A percentile compares a stretch with the other conserved stretches of the same genome.
Evolutionary conservation across 805 yeast genomes (phyloP).

Genomic region (Myxozyma lipomycoides): DNA sequence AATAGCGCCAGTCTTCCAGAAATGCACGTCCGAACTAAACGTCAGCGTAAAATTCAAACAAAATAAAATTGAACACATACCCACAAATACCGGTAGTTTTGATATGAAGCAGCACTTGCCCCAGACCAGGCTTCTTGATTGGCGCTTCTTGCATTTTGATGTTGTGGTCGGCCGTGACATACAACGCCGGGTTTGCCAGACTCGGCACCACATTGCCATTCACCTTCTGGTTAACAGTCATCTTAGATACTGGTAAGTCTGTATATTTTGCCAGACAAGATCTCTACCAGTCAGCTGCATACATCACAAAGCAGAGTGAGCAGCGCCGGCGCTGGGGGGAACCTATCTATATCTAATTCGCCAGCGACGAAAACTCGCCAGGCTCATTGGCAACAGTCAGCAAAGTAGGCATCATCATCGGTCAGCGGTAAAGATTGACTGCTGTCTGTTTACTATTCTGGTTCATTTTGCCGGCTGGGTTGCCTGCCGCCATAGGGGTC

Average conservation of each 20-base stretch:
- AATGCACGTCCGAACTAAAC: slow-evolving; percentile 48
- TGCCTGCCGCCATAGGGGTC: too few species aligned
- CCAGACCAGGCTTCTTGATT: background rate
- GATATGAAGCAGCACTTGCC: slow-evolving; percentile 63
- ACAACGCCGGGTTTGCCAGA: slow-evolving; percentile 8
- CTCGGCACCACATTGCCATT: background rate
- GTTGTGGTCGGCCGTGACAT: slow-evolving; percentile 7
- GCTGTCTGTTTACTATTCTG: too few species aligned
- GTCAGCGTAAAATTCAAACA: slow-evolving; percentile 1
- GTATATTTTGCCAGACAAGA: slow-evolving; percentile 79
- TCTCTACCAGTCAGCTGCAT: too few species aligned
- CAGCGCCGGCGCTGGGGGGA: too few species aligned
- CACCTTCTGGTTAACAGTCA: background rate
- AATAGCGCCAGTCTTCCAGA: slow-evolving; percentile 69
- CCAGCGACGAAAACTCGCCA: too few species aligned
- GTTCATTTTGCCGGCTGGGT: too few species aligned
- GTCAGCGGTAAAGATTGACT: too few species aligned
- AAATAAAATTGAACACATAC: background rate
- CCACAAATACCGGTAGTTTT: slow-evolving; percentile 86
- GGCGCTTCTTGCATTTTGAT: slow-evolving; percentile 9
- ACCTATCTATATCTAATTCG: too few species aligned
- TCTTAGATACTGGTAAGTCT: slow-evolving; percentile 58
- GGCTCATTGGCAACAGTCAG: too few species aligned
- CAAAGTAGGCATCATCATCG: too few species aligned
- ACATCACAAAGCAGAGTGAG: too few species aligned